phyloP scores from a whole-genome alignment of 257 asterid species.

The Solanum habrochaites region DNA sequence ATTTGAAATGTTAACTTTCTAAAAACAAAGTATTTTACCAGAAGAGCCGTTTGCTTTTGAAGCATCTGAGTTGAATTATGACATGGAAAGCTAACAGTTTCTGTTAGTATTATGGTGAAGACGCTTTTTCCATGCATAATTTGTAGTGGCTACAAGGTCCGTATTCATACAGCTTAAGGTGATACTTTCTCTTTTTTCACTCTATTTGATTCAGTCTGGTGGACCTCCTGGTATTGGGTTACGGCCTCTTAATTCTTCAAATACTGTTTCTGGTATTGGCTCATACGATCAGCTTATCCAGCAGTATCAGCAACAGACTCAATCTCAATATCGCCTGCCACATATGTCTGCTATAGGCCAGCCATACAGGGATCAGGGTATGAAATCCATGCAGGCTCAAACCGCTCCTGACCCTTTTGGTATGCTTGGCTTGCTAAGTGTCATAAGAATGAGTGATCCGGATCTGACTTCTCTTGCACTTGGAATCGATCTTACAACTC shows the following conservation, averaged over 20 bases:
- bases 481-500: constrained; percentile 89
- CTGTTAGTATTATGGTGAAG: not conserved
- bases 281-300: constrained; percentile 82
- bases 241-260: constrained; percentile 65
- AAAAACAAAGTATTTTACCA: not conserved
- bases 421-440: constrained; percentile 80
- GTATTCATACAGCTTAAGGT: not conserved
- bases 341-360: constrained; percentile 81
- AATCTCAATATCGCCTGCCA: constrained; percentile 76
- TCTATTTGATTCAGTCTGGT: constrained; percentile 40
- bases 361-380: constrained; percentile 79
- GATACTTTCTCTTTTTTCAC: not conserved
- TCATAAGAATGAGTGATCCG: constrained; percentile 84
- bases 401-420: constrained; percentile 70
- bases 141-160: not conserved
- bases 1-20: not conserved
- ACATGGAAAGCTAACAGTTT: not conserved
- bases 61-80: not conserved
- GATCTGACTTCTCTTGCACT: constrained; percentile 87
- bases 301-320: constrained; percentile 87
- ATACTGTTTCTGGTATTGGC: constrained; percentile 67
- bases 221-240: constrained; percentile 73
- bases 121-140: not conserved
- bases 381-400: constrained; percentile 58
- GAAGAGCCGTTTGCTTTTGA: not conserved